A percentile compares a stretch with the other conserved stretches of the same genome.
phyloP scores from a whole-genome alignment of 345 rosid genomes.

The Hibiscus trionum region DNA sequence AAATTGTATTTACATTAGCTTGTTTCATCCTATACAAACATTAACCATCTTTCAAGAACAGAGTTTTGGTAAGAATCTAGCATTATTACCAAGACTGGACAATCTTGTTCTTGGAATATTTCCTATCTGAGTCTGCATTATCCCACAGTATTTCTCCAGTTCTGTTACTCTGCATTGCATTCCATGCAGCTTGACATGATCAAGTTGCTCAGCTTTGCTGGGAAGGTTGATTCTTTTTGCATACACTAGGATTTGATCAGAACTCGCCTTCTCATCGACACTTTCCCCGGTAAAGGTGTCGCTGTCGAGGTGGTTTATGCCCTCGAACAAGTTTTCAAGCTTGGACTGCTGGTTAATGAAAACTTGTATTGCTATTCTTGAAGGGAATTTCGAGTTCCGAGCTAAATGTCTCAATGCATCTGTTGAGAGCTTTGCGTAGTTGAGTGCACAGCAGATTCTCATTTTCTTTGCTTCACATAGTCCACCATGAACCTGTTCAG shows the following conservation, averaged over 20 bases:
- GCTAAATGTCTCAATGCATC: constrained; percentile 24
- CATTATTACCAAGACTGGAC: constrained; percentile 15
- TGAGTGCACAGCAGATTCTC: constrained; percentile 27
- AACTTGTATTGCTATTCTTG: constrained; percentile 22
- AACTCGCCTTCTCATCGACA: neutral
- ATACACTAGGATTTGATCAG: constrained; percentile 9
- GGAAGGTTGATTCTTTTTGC: constrained; percentile 16
- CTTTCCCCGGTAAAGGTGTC: neutral
- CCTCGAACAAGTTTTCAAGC: constrained; percentile 1
- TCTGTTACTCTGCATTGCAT: constrained; percentile 19
- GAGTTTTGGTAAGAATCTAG: constrained; percentile 27
- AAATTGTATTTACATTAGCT: constrained; percentile 7
- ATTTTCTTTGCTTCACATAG: constrained; percentile 28
- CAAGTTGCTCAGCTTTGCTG: constrained; percentile 15
- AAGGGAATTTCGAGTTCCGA: constrained; percentile 33
- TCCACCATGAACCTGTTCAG: constrained; percentile 34
- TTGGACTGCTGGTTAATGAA: constrained; percentile 25
- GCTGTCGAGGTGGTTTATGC: neutral
- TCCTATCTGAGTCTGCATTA: constrained; percentile 22
- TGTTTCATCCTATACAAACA: neutral
- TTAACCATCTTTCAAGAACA: constrained; percentile 22
- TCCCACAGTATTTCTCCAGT: constrained; percentile 21
- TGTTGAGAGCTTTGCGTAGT: constrained; percentile 38
- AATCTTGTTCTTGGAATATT: constrained; percentile 16
- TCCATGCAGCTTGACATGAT: constrained; percentile 15